Conservation (phyloP, 371 early-diverging fungal genomes). For the Mucor indicus region DNA sequence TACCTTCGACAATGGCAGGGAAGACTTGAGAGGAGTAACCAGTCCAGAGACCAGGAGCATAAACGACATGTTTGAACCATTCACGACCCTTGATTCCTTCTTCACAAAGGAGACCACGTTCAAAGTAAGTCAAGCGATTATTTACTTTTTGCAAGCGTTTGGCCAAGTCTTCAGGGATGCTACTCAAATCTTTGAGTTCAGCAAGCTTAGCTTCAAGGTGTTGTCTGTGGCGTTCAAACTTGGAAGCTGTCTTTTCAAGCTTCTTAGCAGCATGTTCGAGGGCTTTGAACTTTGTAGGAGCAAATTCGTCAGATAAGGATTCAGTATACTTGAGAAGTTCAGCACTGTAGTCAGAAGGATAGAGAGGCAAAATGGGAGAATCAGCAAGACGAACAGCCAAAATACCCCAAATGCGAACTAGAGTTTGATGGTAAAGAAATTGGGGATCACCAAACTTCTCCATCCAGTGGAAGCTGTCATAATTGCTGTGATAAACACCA, state of each 20-base stretch:
- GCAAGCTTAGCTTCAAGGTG: slow-evolving; percentile 3
- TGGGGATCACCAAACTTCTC: slow-evolving; percentile 61
- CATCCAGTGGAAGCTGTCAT: slow-evolving; percentile 64
- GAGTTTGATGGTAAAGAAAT: slow-evolving; percentile 55
- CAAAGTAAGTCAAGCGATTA: slow-evolving; percentile 44
- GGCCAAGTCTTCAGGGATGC: slow-evolving; percentile 3
- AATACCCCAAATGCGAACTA: slow-evolving; percentile 40
- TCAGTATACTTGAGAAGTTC: slow-evolving; percentile 10
- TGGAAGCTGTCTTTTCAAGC: background rate
- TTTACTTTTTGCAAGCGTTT: slow-evolving; percentile 33
- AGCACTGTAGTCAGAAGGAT: slow-evolving; percentile 34
- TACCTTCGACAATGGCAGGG: slow-evolving; percentile 51
- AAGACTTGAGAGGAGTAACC: slow-evolving; percentile 52
- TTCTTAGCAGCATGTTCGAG: slow-evolving; percentile 9
- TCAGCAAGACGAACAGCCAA: slow-evolving; percentile 36
- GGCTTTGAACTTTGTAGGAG: slow-evolving; percentile 3
- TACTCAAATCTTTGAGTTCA: slow-evolving; percentile 1
- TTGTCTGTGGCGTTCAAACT: slow-evolving; percentile 9
- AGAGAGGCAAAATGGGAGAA: slow-evolving; percentile 33
- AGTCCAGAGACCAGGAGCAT: slow-evolving; percentile 56
- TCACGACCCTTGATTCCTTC: slow-evolving; percentile 53
- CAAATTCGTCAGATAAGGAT: too few relatives aligned
- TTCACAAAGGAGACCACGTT: slow-evolving; percentile 55
- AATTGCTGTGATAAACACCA: slow-evolving; percentile 68
- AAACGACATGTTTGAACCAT: slow-evolving; percentile 66